phyloP scores from a whole-genome alignment of 805 yeast genomes.

The Candida chilensis region DNA sequence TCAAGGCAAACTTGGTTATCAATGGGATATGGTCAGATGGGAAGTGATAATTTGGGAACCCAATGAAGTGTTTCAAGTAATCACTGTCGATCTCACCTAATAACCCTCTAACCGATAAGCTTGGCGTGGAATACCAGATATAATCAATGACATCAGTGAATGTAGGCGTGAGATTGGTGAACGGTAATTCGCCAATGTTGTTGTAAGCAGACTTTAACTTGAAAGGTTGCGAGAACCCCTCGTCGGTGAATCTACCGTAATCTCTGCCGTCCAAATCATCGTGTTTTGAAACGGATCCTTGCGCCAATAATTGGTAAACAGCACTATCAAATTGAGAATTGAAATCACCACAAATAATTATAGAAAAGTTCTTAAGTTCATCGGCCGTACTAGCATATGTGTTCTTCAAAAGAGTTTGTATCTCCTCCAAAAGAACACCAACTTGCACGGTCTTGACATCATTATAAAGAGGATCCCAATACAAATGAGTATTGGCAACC shows the following conservation, averaged over 20 bases:
- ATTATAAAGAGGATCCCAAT: conserved; percentile 95
- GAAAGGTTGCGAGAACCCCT: conserved; percentile 77
- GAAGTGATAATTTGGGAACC: conserved; percentile 88
- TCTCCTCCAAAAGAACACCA: conserved; percentile 82
- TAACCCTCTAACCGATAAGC: conserved; percentile 77
- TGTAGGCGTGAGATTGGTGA: conserved; percentile 89
- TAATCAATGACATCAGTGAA: conserved; percentile 93
- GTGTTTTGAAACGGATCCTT: conserved; percentile 74
- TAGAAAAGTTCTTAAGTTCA: conserved; percentile 55
- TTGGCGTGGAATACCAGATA: conserved; percentile 84
- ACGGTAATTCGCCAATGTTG: conserved; percentile 80
- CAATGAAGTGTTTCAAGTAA: conserved; percentile 70
- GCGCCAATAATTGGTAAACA: conserved; percentile 81
- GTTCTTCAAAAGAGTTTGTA: conserved; percentile 55
- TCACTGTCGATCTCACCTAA: conserved; percentile 78
- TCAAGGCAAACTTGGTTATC: conserved; percentile 67
- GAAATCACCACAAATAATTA: conserved; percentile 90
- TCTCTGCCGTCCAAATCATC: conserved; percentile 77
- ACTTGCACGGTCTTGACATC: conserved; percentile 96
- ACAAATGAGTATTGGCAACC: conserved; percentile 87
- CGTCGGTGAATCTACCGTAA: conserved; percentile 85
- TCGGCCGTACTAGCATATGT: conserved; percentile 34
- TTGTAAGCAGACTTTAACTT: conserved; percentile 81
- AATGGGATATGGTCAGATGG: conserved; percentile 95
- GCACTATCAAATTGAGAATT: conserved; percentile 85